Evolutionary conservation across 1,284 basidiomycete genomes (phyloP), one percentile per base, ranked within the genome.

Genomic region (Ustilago tritici): DNA sequence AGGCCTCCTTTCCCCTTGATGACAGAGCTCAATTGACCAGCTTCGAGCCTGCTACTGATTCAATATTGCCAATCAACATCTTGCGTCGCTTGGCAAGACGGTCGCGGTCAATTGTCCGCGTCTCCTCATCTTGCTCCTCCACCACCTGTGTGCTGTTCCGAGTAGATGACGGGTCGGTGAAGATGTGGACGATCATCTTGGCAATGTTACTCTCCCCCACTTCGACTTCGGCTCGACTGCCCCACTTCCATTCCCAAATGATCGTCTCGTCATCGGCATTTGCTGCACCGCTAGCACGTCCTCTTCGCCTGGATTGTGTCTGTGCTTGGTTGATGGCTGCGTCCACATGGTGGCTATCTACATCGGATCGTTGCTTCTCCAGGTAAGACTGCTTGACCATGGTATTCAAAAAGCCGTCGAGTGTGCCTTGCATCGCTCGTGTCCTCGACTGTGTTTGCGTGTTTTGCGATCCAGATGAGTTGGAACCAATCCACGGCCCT

Each of bases 201-300:
- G 81, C 86, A 23, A 86, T 80, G 19, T 76, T 71, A 19, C 62
- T 41, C 69, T 87, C 85, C 1, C 84, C 81, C 4, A 87, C 60
- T 61, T 87, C 86, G 28, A 65, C 69, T 35, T 86, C 83, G 15
- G 82, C 78, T 1, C 86, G 56, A 41, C 82, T 77, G 6, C 86
- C 86, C 86, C 86, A 87, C 31, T 81, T 59, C 81, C 83, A 87
- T 50, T 85, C 85, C 74, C 74, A 76, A 40, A 84, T 52, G 4
- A 57, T 59, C 3, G 40, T 49, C 23, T 82, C 80, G 19, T 83
- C 85, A 1, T 65, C 76, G 0, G 59, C 62, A 19, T 49, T 64
- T 2, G 49, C 68, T 0, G 43, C 62, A 46, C 61, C 70, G 34
- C 66, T 64, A 2, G 41, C 12, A 1, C 76, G 67, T 15, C 64